Percentiles rank a stretch among this genome's conserved stretches.
These are phyloP conservation scores for Populus hybrid DNA, from an alignment of 441 rosid genomes.

Conservation along the genomic window DNA sequence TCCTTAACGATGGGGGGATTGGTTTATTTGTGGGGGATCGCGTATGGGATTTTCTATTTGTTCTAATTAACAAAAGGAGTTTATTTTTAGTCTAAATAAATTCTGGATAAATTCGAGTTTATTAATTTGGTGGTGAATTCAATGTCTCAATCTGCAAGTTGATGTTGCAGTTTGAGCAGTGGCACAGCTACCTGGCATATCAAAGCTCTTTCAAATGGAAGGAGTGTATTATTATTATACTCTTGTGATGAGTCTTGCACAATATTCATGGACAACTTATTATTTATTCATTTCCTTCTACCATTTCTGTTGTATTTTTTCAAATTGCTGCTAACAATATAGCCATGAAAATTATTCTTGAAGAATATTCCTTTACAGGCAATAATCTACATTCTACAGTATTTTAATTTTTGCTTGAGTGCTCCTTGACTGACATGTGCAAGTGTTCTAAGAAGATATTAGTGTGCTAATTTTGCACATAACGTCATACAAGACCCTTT, in stretches of 20 bases:
- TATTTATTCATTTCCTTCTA: not conserved
- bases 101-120: constrained; percentile 23
- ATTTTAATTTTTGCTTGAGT: not conserved
- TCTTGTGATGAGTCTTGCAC: not conserved
- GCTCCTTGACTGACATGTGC: not conserved
- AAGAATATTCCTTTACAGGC: not conserved
- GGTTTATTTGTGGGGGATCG: constrained; percentile 29
- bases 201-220: not conserved
- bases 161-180: constrained; percentile 6
- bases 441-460: not conserved
- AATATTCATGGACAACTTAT: not conserved
- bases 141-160: not conserved
- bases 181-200: not conserved
- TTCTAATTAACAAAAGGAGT: not conserved
- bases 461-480: no score
- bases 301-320: not conserved
- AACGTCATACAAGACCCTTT: not conserved
- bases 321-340: not conserved
- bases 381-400: not conserved
- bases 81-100: constrained; percentile 6
- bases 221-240: not conserved
- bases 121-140: not conserved
- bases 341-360: not conserved
- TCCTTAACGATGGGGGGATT: constrained; percentile 11
- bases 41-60: not conserved